These are phyloP conservation scores for Psilocybe azurescens DNA, from an alignment of 768 basidiomycete genomes.

Conservation along the genomic window DNA sequence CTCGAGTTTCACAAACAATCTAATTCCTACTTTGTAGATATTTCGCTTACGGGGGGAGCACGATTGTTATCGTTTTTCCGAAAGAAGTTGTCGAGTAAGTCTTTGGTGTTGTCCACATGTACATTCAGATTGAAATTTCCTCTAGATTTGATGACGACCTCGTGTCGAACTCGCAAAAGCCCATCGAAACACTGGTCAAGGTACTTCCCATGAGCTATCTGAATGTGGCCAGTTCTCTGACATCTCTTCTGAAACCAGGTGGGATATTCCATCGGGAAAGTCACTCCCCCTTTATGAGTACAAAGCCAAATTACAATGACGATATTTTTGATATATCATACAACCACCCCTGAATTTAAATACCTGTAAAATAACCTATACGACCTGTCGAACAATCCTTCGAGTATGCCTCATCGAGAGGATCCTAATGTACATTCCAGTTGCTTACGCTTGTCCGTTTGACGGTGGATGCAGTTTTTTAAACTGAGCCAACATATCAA, in stretches of 20 bases:
- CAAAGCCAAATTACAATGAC: conserved; percentile 3
- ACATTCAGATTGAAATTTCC: background rate
- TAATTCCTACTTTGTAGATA: conserved; percentile 43
- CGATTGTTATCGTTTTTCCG: conserved; percentile 66
- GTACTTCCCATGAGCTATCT: conserved; percentile 31
- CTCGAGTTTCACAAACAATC: background rate
- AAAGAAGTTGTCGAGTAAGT: conserved; percentile 50
- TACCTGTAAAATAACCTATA: conserved; percentile 13
- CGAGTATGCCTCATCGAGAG: background rate
- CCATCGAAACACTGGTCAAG: conserved; percentile 73
- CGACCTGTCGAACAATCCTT: background rate
- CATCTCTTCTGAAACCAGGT: conserved; percentile 28
- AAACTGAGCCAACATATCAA: conserved; percentile 77
- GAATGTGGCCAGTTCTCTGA: background rate
- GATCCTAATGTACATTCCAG: background rate
- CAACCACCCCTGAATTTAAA: conserved; percentile 12
- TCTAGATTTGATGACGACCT: conserved; percentile 67
- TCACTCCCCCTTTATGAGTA: conserved; percentile 15
- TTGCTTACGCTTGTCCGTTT: conserved; percentile 6
- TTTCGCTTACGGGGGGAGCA: conserved; percentile 83
- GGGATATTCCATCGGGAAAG: conserved; percentile 39
- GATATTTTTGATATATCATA: conserved; percentile 7
- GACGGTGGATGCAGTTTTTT: conserved; percentile 35
- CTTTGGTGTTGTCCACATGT: background rate
- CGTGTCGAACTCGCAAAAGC: conserved; percentile 51